phyloP scores from a whole-genome alignment of 73 alveolate genomes.

The Paramecium sexaurelia region DNA sequence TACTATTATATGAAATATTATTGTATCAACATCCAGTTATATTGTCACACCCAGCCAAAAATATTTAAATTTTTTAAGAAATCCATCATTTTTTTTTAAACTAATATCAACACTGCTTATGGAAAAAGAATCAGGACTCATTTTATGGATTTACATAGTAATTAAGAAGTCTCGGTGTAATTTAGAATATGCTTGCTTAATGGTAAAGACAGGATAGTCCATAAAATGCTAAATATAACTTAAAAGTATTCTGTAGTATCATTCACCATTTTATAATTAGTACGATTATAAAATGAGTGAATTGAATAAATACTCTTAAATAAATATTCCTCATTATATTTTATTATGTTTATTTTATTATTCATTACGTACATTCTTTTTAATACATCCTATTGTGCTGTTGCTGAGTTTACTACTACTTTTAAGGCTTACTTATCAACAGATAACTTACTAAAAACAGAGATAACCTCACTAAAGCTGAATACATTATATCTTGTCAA shows the following conservation, averaged over 20 bases:
- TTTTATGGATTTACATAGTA: neutral
- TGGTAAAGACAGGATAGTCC: neutral
- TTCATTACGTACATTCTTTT: neutral
- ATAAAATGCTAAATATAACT: neutral
- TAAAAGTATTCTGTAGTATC: neutral
- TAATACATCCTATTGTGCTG: neutral
- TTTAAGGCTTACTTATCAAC: neutral
- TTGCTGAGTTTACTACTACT: neutral
- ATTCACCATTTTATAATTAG: neutral
- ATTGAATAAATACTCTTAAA: neutral
- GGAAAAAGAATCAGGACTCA: slow-evolving; percentile 15
- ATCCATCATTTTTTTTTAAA: neutral
- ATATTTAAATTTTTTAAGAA: neutral
- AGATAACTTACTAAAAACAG: neutral
- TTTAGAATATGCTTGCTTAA: neutral
- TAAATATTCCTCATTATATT: neutral
- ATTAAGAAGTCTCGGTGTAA: neutral
- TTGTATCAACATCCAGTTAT: neutral
- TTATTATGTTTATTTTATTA: neutral
- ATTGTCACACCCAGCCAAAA: neutral
- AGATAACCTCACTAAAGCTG: neutral
- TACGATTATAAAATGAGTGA: neutral
- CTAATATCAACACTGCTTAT: slow-evolving; percentile 20
- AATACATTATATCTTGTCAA: neutral
- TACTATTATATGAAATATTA: neutral